These are phyloP conservation scores for Neurospora sp. DNA, from an alignment of 495 filamentous ascomycete genomes.

Conservation along the genomic window DNA sequence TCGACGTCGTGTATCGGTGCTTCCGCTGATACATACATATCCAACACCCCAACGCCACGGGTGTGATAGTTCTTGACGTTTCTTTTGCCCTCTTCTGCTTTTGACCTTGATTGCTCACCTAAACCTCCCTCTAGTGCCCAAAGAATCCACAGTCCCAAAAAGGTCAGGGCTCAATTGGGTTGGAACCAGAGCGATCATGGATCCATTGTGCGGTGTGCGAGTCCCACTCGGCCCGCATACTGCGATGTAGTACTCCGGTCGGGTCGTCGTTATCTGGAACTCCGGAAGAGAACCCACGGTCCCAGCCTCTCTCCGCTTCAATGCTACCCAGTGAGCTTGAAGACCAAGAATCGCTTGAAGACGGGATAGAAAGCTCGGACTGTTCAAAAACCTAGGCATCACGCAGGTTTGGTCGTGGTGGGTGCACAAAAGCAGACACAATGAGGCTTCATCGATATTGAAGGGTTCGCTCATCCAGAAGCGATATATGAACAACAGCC, in stretches of 20 bases:
- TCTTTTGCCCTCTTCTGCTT: neutral
- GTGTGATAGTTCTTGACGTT: neutral
- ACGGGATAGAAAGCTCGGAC: neutral
- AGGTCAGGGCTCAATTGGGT: neutral
- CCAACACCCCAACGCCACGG: neutral
- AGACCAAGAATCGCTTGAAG: neutral
- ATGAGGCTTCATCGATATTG: neutral
- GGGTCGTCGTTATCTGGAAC: neutral
- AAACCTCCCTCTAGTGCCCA: neutral
- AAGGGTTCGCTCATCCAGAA: neutral
- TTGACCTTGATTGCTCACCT: neutral
- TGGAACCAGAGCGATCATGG: neutral
- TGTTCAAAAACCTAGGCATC: neutral
- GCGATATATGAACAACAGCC: neutral
- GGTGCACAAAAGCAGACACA: neutral
- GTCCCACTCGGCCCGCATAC: neutral
- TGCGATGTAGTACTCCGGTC: neutral
- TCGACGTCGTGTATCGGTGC: neutral
- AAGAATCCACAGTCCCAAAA: neutral
- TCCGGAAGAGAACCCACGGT: neutral
- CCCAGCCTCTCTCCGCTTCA: neutral
- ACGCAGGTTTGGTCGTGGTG: neutral
- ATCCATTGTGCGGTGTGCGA: neutral
- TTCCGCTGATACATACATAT: neutral
- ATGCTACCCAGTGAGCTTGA: neutral